Conservation (phyloP, 345 rosid genomes). For the Lumnitzera racemosa region DNA sequence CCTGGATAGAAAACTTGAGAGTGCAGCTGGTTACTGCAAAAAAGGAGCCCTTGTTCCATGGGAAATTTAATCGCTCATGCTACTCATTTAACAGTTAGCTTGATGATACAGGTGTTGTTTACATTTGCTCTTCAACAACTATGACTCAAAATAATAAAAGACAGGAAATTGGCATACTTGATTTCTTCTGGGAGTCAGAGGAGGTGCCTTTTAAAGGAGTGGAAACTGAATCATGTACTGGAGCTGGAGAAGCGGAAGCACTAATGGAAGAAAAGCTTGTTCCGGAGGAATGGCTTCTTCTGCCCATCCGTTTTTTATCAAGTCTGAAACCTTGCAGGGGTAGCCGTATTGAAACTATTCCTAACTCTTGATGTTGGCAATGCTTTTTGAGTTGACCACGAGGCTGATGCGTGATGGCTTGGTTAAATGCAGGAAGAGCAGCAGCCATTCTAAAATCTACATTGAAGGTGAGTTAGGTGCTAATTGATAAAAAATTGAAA, state of each 20-base stretch:
- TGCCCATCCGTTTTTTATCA: conserved; percentile 19
- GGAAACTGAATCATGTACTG: conserved; percentile 48
- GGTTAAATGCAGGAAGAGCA: conserved; percentile 47
- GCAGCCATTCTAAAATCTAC: conserved; percentile 56
- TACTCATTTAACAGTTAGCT: too few relatives aligned
- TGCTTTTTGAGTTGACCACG: conserved; percentile 25
- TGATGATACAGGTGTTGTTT: too few relatives aligned
- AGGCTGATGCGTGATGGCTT: conserved; percentile 29
- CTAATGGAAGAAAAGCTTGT: conserved; percentile 23
- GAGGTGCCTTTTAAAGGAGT: conserved; percentile 36
- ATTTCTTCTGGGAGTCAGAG: conserved; percentile 39
- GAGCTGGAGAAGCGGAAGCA: conserved; percentile 50
- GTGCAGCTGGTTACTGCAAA: too few relatives aligned
- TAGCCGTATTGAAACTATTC: conserved; percentile 23
- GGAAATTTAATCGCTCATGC: too few relatives aligned
- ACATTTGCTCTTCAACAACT: too few relatives aligned
- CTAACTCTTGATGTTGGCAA: conserved; percentile 21
- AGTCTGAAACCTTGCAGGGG: conserved; percentile 24
- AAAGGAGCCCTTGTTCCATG: too few relatives aligned
- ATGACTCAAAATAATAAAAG: too few relatives aligned
- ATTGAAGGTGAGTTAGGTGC: neutral
- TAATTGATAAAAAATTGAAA: too few relatives aligned
- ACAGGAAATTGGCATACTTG: conserved; percentile 35
- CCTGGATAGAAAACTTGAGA: too few relatives aligned
- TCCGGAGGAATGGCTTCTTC: conserved; percentile 15